A percentile compares a stretch with the other conserved stretches of the same genome.
Evolutionary conservation across 2,329 filamentous ascomycete species (phyloP).

Genomic region (Colletotrichum sp.): DNA sequence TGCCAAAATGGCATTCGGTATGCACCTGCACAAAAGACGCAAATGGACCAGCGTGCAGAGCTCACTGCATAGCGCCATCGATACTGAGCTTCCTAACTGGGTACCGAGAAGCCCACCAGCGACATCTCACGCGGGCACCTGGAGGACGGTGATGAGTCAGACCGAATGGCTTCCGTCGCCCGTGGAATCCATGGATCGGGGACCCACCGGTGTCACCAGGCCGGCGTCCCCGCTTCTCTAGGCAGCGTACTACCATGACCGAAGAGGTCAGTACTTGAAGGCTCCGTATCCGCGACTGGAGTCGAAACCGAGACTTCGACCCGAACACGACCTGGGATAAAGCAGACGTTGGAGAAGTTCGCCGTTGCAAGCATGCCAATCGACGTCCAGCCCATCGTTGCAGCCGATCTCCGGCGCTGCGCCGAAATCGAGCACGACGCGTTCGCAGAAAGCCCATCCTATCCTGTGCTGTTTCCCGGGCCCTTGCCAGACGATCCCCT

Average conservation of each 20-base stretch:
- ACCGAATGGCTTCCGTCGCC: neutral
- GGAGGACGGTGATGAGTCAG: slow-evolving; percentile 5
- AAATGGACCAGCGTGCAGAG: neutral
- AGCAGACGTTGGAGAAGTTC: neutral
- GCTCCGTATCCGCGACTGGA: neutral
- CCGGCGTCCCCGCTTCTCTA: neutral
- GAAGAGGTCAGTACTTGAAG: neutral
- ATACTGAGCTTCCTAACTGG: slow-evolving; percentile 3
- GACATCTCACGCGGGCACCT: neutral
- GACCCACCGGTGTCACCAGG: neutral
- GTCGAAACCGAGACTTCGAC: neutral
- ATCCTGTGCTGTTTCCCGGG: slow-evolving; percentile 30
- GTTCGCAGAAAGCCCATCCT: neutral
- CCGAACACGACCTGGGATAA: neutral
- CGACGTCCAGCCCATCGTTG: slow-evolving; percentile 13
- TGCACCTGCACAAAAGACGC: neutral
- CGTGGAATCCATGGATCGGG: neutral
- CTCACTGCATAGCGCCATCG: neutral
- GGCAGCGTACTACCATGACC: neutral
- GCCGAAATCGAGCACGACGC: slow-evolving; percentile 16
- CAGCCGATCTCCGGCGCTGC: slow-evolving; percentile 11
- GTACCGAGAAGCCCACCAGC: neutral
- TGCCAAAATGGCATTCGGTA: neutral
- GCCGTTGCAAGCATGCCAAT: slow-evolving; percentile 7
- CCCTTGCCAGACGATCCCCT: slow-evolving; percentile 29